Base-by-base conservation (phyloP, 441 rosid genomes). In the Geranium incanum region DNA sequence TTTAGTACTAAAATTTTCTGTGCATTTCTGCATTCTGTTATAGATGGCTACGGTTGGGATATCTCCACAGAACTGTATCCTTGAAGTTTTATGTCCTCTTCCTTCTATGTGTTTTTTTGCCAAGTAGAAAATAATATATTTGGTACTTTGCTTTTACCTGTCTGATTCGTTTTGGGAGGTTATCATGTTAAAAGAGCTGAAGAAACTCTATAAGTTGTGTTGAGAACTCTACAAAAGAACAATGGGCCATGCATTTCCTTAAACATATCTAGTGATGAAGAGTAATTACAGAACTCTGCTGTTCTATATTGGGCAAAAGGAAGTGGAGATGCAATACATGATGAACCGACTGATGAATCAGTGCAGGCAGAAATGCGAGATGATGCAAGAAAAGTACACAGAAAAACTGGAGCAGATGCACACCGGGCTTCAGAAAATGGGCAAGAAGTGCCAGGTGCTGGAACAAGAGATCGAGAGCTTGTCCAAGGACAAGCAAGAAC, bases 31-130 rank as follows among this genome's bases (percentile, higher is more conserved):
- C 68, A 18, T 68, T 70, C 63, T 57, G 36, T 73, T 78, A 76
- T 92, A 95, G 99, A 95, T 85, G 97, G 97, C 83, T 21, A 89
- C 88, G 97, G 91, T 88, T 72, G 98, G 98, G 75, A 68, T 92
- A 59, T 86, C 99, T 79, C 95, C 99, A 38, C 95, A 89, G 78
- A 90, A 87, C 80, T 68, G 96, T 92, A 90, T 89, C 96, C 91
- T 83, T 79, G 57, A 36, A 41, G 28, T 45, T 57, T 63, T 63
- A 11, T 11, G 21, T 63, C 66, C 12, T 1, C n/a, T 18, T 63
- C 36, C n/a, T 18, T 63, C 13, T 63, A 21, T 63, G 37, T 9
- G 33, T 19, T 3, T 23, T 23, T 64, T 64, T 64, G 39, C 18
- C 39, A 4, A 6, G 38, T 64, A 43, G 7, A 43, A 43, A 1